Percentiles rank a stretch among this genome's conserved stretches.
phyloP scores from a whole-genome alignment of 768 basidiomycete species.

The Lactarius quietus region DNA sequence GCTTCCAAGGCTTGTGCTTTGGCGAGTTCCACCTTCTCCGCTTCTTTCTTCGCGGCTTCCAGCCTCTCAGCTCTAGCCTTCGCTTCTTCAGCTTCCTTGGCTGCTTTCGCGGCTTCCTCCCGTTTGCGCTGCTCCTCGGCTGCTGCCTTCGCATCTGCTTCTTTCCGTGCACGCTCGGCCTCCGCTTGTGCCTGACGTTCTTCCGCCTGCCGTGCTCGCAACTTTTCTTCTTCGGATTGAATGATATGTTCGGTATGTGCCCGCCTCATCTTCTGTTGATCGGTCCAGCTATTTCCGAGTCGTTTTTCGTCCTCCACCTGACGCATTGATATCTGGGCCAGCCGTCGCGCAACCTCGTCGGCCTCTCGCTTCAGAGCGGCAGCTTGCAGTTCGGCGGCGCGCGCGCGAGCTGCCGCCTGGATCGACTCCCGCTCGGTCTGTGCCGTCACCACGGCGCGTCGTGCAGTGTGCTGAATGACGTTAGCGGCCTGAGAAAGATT shows the following conservation, averaged over 20 bases:
- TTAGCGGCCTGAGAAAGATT: neutral
- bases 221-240: slow-evolving; percentile 58
- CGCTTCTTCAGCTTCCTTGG: slow-evolving; percentile 28
- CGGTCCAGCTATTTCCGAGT: slow-evolving; percentile 45
- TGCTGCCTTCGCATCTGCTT: slow-evolving; percentile 30
- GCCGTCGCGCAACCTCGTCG: slow-evolving; percentile 45
- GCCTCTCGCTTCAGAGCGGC: slow-evolving; percentile 47
- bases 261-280: slow-evolving; percentile 45
- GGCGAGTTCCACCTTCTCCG: slow-evolving; percentile 33
- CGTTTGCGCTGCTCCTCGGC: slow-evolving; percentile 31
- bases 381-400: slow-evolving; percentile 34
- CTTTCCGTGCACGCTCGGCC: slow-evolving; percentile 42
- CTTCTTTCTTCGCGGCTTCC: slow-evolving; percentile 34
- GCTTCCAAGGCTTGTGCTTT: slow-evolving; percentile 38
- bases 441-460: slow-evolving; percentile 31
- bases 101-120: slow-evolving; percentile 29
- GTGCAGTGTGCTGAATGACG: slow-evolving; percentile 37
- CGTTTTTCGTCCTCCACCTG: slow-evolving; percentile 46
- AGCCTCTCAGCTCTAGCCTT: slow-evolving; percentile 34
- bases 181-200: slow-evolving; percentile 51
- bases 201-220: slow-evolving; percentile 48
- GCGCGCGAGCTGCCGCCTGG: slow-evolving; percentile 26
- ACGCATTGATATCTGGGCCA: slow-evolving; percentile 42
- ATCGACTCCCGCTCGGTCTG: slow-evolving; percentile 23
- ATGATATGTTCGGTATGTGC: slow-evolving; percentile 62